These are phyloP conservation scores for Passiflora organensis DNA, from an alignment of 345 rosid genomes.

Conservation along the genomic window DNA sequence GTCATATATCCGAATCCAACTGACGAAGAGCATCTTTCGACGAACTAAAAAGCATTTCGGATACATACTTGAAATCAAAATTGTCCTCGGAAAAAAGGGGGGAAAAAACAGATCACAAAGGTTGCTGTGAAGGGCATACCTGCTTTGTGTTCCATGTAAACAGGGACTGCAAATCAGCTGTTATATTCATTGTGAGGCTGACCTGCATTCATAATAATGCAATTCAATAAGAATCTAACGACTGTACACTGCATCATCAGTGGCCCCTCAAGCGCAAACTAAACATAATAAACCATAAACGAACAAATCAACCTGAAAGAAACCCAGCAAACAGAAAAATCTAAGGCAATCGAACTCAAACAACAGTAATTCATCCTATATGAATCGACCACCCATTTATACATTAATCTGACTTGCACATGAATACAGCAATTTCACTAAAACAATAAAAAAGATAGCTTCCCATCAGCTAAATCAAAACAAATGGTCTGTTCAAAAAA, in stretches of 20 bases:
- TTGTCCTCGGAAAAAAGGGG: not conserved
- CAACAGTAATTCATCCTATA: no score
- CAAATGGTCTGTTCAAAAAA: not conserved
- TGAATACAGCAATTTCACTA: not conserved
- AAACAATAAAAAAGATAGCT: not conserved
- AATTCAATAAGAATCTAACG: conserved; percentile 1
- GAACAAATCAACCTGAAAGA: no score
- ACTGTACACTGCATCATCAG: no score
- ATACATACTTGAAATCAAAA: not conserved
- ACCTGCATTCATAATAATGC: conserved; percentile 44
- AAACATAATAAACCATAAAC: not conserved
- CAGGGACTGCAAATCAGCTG: conserved; percentile 78
- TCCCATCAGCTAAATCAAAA: not conserved
- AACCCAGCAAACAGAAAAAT: no score
- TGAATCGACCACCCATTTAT: no score
- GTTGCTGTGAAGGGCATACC: conserved; percentile 36
- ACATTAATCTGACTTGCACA: not conserved
- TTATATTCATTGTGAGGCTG: conserved; percentile 77
- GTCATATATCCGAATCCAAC: no score
- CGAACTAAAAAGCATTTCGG: no score
- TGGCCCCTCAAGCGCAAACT: no score
- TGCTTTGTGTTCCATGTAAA: conserved; percentile 99
- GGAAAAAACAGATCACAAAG: not conserved
- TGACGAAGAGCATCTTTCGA: no score
- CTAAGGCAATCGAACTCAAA: no score